Evolutionary conservation across 2,329 filamentous ascomycete genomes (phyloP), one percentile per base, ranked within the genome.

Genomic region (Chaetothyriales sp.): DNA sequence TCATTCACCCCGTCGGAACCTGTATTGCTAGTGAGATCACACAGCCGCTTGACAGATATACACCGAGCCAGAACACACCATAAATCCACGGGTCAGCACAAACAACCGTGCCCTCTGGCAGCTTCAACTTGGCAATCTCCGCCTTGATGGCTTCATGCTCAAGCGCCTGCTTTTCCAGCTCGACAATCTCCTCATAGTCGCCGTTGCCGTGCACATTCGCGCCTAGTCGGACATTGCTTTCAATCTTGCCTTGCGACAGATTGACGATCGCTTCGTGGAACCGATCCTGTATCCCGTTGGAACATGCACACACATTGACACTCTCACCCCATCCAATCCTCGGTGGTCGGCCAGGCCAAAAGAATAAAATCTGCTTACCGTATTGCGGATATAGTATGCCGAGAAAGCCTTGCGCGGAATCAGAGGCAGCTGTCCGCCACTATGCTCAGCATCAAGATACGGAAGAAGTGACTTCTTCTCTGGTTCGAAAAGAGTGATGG

Each of bases 21-120:
- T 76, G 53, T 19, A 18, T 19, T 33, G 18, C 46, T 29, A 25
- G 33, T 44, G 18, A 22, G 47, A 46, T 19, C 4, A 10, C 4
- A 10, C 22, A 18, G 19, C 44, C 2, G 19, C 9, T 28, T 20
- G n/a, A n/a, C n/a, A n/a, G n/a, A n/a, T 2, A 19, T 10, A 46
- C 5, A 10, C 44, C 22, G 8, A 5, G 13, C 19, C 5, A 19
- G 10, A 4, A 13, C 54, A 64, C 67, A 64, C 76, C 78, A 56
- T 87, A 89, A 40, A 86, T 86, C 85, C 84, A 89, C 0, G 78
- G 78, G 56, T 81, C 79, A 48, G 73, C 71, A 55, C 79, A 75
- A 18, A 82, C 70, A 1, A 72, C 72, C 5, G 77, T 71, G 18
- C 77, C 78, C 56, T 76, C 66, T 0, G 79, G 78, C 0, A 82